Percentiles rank a stretch among this genome's conserved stretches.
Evolutionary conservation across 1,284 basidiomycete genomes (phyloP).

Genomic region (Mycocalia duriaeana): DNA sequence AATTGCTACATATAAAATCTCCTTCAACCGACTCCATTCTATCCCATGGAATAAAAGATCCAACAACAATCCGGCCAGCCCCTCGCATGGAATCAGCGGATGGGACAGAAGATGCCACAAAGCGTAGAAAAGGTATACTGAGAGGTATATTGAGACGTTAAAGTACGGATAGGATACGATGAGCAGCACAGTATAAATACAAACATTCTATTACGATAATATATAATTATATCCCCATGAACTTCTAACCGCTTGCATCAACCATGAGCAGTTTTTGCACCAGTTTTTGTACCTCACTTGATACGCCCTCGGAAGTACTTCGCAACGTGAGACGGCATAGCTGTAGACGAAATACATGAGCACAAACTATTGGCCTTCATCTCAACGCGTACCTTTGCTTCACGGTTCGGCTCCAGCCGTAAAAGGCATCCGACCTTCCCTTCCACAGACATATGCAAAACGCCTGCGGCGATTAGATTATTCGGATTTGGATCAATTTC

Average conservation of each 20-base stretch:
- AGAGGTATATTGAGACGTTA: constrained; percentile 30
- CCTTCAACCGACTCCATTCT: constrained; percentile 44
- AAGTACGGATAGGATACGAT: too few relatives aligned
- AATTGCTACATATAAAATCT: constrained; percentile 34
- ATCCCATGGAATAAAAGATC: constrained; percentile 13
- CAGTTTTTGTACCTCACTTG: constrained; percentile 71
- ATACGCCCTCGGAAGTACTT: constrained; percentile 92
- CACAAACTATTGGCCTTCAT: constrained; percentile 3
- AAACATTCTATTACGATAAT: background rate
- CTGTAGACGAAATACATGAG: constrained; percentile 35
- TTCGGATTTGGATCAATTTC: constrained; percentile 83
- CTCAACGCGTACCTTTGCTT: constrained; percentile 75
- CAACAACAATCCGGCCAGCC: background rate
- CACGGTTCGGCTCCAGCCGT: constrained; percentile 89
- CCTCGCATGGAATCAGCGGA: constrained; percentile 14
- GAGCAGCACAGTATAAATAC: background rate
- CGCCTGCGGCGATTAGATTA: constrained; percentile 89
- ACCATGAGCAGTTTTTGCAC: constrained; percentile 52
- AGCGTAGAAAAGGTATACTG: constrained; percentile 33
- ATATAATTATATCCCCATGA: background rate
- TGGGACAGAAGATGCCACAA: constrained; percentile 27
- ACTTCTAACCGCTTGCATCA: constrained; percentile 4
- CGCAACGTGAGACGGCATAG: constrained; percentile 91
- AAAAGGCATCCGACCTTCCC: constrained; percentile 96
- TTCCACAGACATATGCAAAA: constrained; percentile 80